Evolutionary conservation across 495 filamentous ascomycete species (phyloP).

Genomic region (Lasiosphaeria hispida): DNA sequence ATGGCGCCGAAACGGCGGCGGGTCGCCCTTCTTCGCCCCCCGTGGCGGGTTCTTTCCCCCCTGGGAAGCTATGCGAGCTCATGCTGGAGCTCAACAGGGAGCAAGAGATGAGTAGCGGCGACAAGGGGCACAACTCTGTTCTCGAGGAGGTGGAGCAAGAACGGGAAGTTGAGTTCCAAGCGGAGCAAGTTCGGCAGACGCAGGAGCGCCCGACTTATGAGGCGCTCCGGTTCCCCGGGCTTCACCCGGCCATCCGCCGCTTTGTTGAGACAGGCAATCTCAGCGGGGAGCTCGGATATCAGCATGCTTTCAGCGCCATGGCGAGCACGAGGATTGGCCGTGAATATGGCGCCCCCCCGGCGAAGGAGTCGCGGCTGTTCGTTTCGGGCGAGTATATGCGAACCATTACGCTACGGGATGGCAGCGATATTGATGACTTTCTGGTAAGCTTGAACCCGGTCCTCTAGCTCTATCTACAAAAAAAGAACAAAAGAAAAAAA

Average conservation of each 20-base stretch:
- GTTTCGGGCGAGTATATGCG: constrained; percentile 32
- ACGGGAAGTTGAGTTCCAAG: constrained; percentile 38
- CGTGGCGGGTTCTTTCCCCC: background rate
- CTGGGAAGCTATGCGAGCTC: constrained; percentile 17
- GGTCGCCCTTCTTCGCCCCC: background rate
- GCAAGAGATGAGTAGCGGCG: constrained; percentile 20
- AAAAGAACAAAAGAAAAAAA: background rate
- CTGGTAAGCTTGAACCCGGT: constrained; percentile 22
- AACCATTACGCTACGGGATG: constrained; percentile 12
- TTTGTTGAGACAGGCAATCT: constrained; percentile 27
- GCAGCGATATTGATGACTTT: constrained; percentile 23
- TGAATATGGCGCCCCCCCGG: constrained; percentile 18
- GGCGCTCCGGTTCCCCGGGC: constrained; percentile 25
- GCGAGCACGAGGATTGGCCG: constrained; percentile 24
- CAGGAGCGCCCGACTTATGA: constrained; percentile 24
- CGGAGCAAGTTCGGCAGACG: constrained; percentile 45
- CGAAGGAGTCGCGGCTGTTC: constrained; percentile 25
- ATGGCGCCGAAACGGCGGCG: constrained; percentile 17
- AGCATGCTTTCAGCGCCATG: constrained; percentile 28
- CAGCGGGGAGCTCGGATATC: constrained; percentile 15
- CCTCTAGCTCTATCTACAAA: background rate
- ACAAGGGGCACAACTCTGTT: constrained; percentile 17
- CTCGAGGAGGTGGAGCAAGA: constrained; percentile 53
- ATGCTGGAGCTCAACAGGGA: constrained; percentile 27
- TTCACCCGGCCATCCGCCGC: constrained; percentile 19